A percentile compares a stretch with the other conserved stretches of the same genome.
Evolutionary conservation across 2,329 filamentous ascomycete genomes (phyloP).

Genomic region (Bipolaris bicolor): DNA sequence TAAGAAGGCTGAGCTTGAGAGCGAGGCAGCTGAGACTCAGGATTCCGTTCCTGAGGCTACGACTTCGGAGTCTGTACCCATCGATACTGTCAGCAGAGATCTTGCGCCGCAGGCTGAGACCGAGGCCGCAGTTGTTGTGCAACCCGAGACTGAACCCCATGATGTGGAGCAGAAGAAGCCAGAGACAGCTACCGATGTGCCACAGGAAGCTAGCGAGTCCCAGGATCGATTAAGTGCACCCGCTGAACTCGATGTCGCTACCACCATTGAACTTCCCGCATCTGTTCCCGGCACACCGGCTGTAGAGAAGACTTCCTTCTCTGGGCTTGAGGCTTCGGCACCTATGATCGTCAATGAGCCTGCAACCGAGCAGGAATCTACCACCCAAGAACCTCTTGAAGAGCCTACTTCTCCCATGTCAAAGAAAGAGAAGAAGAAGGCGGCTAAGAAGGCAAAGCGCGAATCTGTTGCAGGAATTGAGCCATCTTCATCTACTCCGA

Average conservation of each 20-base stretch:
- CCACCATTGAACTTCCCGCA: not conserved
- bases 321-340: not conserved
- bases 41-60: slow-evolving; percentile 1
- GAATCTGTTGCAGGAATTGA: slow-evolving; percentile 19
- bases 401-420: slow-evolving; percentile 5
- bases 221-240: not conserved
- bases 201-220: slow-evolving; percentile 5
- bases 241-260: not conserved
- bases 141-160: not conserved
- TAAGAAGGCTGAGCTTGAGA: slow-evolving; percentile 22
- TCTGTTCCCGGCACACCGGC: not conserved
- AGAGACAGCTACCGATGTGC: not conserved
- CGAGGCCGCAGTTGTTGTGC: not conserved
- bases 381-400: slow-evolving; percentile 5
- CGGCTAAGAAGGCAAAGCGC: slow-evolving; percentile 29
- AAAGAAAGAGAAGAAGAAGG: slow-evolving; percentile 30
- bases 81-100: slow-evolving; percentile 5
- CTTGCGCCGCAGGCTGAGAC: not conserved
- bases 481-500: slow-evolving; percentile 8
- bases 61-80: slow-evolving; percentile 8
- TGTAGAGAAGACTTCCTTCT: not conserved
- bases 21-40: slow-evolving; percentile 10
- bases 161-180: slow-evolving; percentile 6
- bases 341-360: not conserved
- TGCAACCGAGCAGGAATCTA: slow-evolving; percentile 4